Conservation (phyloP, 441 rosid species). For the Populus hybrid region DNA sequence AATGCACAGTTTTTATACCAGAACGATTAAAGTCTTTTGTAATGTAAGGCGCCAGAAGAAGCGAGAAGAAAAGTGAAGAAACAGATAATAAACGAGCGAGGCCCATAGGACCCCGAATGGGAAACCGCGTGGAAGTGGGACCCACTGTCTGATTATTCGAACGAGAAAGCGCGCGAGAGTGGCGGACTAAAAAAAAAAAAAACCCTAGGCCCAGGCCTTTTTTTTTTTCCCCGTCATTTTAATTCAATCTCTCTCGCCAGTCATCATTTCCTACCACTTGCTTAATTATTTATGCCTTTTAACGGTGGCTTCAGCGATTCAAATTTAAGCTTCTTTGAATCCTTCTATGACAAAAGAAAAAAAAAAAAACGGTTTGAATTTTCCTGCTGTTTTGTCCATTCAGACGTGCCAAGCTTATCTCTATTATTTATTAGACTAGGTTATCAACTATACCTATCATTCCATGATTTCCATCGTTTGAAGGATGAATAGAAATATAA, state of each 20-base stretch:
- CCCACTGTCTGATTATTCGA: slow-evolving; percentile 18
- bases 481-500: too few species aligned
- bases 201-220: background rate
- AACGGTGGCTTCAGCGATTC: too few species aligned
- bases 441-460: background rate
- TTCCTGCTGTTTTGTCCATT: background rate
- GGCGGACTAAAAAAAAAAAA: slow-evolving; percentile 4
- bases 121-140: slow-evolving; percentile 34
- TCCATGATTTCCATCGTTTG: too few species aligned
- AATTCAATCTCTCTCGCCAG: background rate
- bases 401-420: background rate
- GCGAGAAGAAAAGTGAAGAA: too few species aligned
- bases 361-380: background rate
- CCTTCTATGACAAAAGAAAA: background rate
- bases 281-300: too few species aligned
- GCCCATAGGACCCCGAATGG: background rate
- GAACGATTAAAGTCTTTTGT: too few species aligned
- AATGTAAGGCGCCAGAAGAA: background rate
- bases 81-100: background rate
- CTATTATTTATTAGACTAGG: background rate
- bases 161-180: slow-evolving; percentile 21
- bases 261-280: too few species aligned
- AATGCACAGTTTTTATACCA: too few species aligned
- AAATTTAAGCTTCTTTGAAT: background rate
- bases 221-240: background rate